Conservation (phyloP, 768 basidiomycete genomes). For the Phanerodontia chrysosporium region DNA sequence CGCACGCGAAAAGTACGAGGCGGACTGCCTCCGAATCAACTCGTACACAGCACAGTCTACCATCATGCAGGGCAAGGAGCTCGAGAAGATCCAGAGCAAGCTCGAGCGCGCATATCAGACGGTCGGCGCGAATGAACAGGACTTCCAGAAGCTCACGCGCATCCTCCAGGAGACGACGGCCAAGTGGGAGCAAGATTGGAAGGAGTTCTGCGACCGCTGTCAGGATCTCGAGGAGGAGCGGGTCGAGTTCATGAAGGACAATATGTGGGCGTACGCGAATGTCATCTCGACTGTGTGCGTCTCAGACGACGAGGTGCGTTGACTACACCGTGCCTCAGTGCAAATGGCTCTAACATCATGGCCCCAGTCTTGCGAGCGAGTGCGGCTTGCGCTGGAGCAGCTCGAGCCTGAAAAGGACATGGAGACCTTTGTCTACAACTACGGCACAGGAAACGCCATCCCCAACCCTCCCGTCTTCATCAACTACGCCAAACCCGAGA, state of each 20-base stretch:
- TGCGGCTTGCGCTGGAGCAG: constrained; percentile 82
- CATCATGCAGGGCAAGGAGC: constrained; percentile 87
- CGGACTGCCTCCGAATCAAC: constrained; percentile 90
- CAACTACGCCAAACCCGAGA: constrained; percentile 69
- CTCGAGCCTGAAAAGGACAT: constrained; percentile 87
- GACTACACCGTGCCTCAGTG: not conserved
- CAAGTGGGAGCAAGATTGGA: constrained; percentile 95
- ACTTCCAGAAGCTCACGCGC: constrained; percentile 84
- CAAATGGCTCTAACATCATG: not conserved
- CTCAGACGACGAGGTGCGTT: constrained; percentile 84
- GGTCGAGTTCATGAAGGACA: constrained; percentile 92
- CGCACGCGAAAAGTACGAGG: constrained; percentile 90
- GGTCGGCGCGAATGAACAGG: constrained; percentile 86
- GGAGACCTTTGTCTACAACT: constrained; percentile 83
- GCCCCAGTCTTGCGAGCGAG: constrained; percentile 81
- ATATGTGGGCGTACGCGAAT: constrained; percentile 95
- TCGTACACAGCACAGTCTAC: constrained; percentile 89
- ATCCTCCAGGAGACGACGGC: constrained; percentile 72
- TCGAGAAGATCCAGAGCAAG: constrained; percentile 85
- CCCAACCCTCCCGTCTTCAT: constrained; percentile 87
- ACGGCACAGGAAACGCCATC: constrained; percentile 84
- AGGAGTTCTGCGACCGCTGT: constrained; percentile 86
- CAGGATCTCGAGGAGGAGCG: constrained; percentile 96
- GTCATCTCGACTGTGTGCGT: constrained; percentile 95
- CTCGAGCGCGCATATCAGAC: constrained; percentile 87